Percentiles rank a stretch among this genome's conserved stretches.
Evolutionary conservation across 2,329 filamentous ascomycete species (phyloP).

Genomic region (Ophiobolus disseminans): DNA sequence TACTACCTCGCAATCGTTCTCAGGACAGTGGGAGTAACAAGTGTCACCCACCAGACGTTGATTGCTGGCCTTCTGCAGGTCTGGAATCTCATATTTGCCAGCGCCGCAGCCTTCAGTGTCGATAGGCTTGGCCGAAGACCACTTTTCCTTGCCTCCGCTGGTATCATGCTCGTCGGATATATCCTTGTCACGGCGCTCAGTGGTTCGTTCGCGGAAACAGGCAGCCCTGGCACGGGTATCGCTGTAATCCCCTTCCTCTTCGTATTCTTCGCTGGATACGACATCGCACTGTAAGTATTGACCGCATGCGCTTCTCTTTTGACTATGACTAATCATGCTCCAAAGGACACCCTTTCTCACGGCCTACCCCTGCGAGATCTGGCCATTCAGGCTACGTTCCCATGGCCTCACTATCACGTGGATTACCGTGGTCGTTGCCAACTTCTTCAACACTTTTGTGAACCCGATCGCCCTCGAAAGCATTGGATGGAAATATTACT

Average conservation of each 20-base stretch:
- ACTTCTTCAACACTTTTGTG: slow-evolving; percentile 17
- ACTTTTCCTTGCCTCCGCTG: slow-evolving; percentile 50
- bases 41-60: slow-evolving; percentile 39
- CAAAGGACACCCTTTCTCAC: slow-evolving; percentile 34
- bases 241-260: slow-evolving; percentile 22
- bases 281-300: slow-evolving; percentile 45
- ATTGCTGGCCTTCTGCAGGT: slow-evolving; percentile 51
- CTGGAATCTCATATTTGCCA: slow-evolving; percentile 47
- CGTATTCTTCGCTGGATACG: slow-evolving; percentile 20
- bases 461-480: slow-evolving; percentile 23
- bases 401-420: slow-evolving; percentile 47
- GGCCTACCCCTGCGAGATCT: slow-evolving; percentile 43
- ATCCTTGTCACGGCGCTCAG: slow-evolving; percentile 48
- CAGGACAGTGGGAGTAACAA: slow-evolving; percentile 47
- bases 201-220: slow-evolving; percentile 29
- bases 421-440: slow-evolving; percentile 6
- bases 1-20: slow-evolving; percentile 49
- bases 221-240: background rate
- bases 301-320: background rate
- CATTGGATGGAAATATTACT: slow-evolving; percentile 27
- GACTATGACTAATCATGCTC: background rate
- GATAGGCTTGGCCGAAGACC: slow-evolving; percentile 53
- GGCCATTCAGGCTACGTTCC: slow-evolving; percentile 37
- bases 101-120: slow-evolving; percentile 47
- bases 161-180: slow-evolving; percentile 36